Base-by-base conservation (phyloP, 306 rosid genomes). In the Rubus parviflorus region DNA sequence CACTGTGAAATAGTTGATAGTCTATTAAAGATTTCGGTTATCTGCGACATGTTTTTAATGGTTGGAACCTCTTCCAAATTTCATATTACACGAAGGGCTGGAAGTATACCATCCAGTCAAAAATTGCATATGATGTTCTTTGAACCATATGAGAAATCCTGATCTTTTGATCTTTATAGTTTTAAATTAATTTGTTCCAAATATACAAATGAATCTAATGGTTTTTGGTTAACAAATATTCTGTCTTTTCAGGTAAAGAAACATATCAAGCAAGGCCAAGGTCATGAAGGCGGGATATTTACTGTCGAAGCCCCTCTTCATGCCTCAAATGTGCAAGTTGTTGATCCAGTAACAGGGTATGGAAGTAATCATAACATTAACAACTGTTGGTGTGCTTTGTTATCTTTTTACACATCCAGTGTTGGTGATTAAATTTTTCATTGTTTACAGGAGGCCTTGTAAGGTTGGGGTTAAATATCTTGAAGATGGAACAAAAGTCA, bases 241-340 rank as follows among this genome's bases (percentile, higher is more conserved):
- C 15, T 19, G 65, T 35, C 35, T 43, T 60, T 80, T 22, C 69
- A 94, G 98, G 92, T 92, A 38, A 92, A 94, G 87, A 94, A 94
- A 81, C 98, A 94, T 79, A 92, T 94, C 47, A 92, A 92, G 81
- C 97, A 92, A 88, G 98, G 98, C 57, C 97, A 90, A 79, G 98
- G 98, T 22, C 97, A 92, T 67, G 98, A 94, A 83, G 98, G 98
- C 54, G 97, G 98, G 23, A 94, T 94, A 67, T 94, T 94, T 82
- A 71, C 95, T 0, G 97, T 94, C 20, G 98, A 94, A 90, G 98
- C 97, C 60, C 97, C 98, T 14, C 70, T 95, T 42, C 98, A 95
- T 83, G 97, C 80, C 72, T 95, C 97, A 25, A 95, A 92, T 68
- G 97, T 95, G 68, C 97, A 92, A 83, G 90, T 89, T 80, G 3